Evolutionary conservation across 225 moss, liverwort and hornwort genomes (phyloP), one percentile per base, ranked within the genome.

Genomic region (Sphagnum contortum): DNA sequence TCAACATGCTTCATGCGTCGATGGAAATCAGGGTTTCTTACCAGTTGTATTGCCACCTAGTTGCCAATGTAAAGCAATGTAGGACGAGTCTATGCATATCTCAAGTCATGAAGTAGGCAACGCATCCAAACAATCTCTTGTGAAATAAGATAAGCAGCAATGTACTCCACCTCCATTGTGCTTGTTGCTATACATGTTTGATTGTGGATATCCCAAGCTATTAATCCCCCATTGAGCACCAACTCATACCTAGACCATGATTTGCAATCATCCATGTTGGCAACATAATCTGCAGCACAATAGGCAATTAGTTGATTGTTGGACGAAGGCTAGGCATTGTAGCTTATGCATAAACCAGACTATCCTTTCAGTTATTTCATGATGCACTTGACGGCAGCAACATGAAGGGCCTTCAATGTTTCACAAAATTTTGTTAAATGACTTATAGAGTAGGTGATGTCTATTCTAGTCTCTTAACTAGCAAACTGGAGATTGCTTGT

Each of bases 71-170:
- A 62, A 3, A 69, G 46, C 3, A 62, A 10, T 47, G 53, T 62
- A 52, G 62, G 49, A 5, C 13, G 2, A 9, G 29, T 3, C 47
- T 68, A 59, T 4, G 45, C 6, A 45, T 9, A 69, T 29, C 51
- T 6, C 5, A 69, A 44, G 54, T 52, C 52, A 48, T 14, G 29
- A 1, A 69, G 46, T 8, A 69, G 61, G 44, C 62, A n/a, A 4
- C 69, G 50, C 44, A 62, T 52, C 69, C 69, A 69, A 9, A 69
- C 52, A 0, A 63, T 47, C 13, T 69, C 69, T 10, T 69, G 5
- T 6, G 54, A 29, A 3, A n/a, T 14, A 6, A 47, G 47, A 48
- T 12, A 2, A 3, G 48, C 7, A 7, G 48, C 64, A 52, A 66
- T 45, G 47, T 62, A 62, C 48, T 62, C 47, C 1, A 48, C 62